Base-by-base conservation (phyloP, 768 basidiomycete genomes). In the Phaffia tasmanica region DNA sequence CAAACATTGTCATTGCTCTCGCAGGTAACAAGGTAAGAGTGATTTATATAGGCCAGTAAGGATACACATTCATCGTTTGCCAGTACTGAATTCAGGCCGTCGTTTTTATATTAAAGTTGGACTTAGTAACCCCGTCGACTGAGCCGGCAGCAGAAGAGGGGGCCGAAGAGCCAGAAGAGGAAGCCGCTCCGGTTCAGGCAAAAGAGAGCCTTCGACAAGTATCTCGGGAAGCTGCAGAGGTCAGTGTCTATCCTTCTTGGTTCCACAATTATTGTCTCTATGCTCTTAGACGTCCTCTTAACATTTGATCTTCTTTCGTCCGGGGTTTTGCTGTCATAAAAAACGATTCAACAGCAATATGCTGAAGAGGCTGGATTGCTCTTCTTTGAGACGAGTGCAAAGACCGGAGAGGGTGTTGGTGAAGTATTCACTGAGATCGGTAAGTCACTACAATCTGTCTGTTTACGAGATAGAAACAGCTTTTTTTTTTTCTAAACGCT, bases 361-460 rank as follows among this genome's bases (percentile, higher is more conserved):
- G 95, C 95, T 16, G 84, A 87, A 64, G 95, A 98, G 77, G 86
- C 88, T n/a, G 88, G 89, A 0, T 76, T 98, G 53, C 79, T 99
- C 51, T 98, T 98, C 81, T 95, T 94, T 72, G 95, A 99, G 81
- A 95, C 93, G 48, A 89, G 87, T 73, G 95, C 95, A 29, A 99
- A 98, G 84, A 90, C 89, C 5, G 92, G 93, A 21, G 88, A 93
- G 73, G 92, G 91, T 49, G 84, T 98, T 64, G 87, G 91, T 29
- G 95, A 98, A 73, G 84, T 98, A 35, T 99, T 99, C 77, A 98
- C 93, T 15, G 93, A 97, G 78, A 98, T 99, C 73, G 94, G 93
- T 97, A 62, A 64, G 83, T 76, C 14, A 18, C 42, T n/a, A 11
- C 18, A 25, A 51, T 65, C 64, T 23, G 53, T n/a, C 27, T 54